Evolutionary conservation across 176 grass and related monocot genomes (phyloP).

Genomic region (Secale cereale): DNA sequence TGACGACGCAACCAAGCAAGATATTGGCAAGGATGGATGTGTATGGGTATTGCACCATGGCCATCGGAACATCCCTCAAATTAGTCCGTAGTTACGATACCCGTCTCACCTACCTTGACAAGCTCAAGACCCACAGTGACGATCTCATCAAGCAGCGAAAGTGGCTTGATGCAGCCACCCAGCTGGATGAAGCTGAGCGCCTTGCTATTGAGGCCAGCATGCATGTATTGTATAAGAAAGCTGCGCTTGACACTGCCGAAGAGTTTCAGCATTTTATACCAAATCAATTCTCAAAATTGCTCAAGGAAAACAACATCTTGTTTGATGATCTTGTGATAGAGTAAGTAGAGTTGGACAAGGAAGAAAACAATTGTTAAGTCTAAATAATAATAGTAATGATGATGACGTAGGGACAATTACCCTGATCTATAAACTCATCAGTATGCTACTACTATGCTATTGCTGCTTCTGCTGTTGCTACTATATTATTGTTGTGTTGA

Average conservation of each 20-base stretch:
- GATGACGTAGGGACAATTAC: too few species aligned
- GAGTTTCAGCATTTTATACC: neutral
- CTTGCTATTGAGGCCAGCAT: conserved; percentile 3
- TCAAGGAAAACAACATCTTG: neutral
- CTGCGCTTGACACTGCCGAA: neutral
- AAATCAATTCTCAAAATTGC: neutral
- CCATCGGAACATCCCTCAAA: neutral
- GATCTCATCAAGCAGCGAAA: neutral
- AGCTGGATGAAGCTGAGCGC: neutral
- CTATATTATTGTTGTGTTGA: too few species aligned
- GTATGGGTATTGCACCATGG: neutral
- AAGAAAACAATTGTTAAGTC: too few species aligned
- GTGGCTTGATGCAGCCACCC: neutral
- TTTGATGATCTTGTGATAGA: neutral
- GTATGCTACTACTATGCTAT: too few species aligned
- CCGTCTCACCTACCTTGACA: neutral
- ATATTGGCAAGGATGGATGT: neutral
- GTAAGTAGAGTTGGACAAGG: too few species aligned
- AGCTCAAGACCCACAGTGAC: neutral
- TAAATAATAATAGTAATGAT: too few species aligned
- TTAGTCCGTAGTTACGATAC: neutral
- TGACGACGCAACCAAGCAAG: neutral
- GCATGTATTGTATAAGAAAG: neutral
- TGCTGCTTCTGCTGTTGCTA: too few species aligned
- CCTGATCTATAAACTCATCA: too few species aligned